These are phyloP conservation scores for Talaromyces sp. DNA, from an alignment of 2,329 filamentous ascomycete species.

Conservation along the genomic window DNA sequence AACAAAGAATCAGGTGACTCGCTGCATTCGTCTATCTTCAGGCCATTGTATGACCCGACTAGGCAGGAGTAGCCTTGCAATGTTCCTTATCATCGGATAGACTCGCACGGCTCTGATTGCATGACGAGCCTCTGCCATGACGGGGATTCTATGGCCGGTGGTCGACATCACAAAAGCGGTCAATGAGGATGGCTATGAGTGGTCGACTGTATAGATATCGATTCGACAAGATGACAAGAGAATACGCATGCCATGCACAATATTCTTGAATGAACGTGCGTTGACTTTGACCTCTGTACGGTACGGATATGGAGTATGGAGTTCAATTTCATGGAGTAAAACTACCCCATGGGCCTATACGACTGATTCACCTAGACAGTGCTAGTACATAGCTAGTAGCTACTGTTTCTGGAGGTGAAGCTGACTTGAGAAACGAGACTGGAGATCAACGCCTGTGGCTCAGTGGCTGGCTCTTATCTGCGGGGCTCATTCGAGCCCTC, in stretches of 20 bases:
- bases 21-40: not conserved
- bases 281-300: not conserved
- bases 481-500: not conserved
- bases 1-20: not conserved
- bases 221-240: not conserved
- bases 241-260: not conserved
- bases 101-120: not conserved
- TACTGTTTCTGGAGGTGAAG: not conserved
- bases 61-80: too few species aligned
- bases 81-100: too few species aligned
- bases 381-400: too few species aligned
- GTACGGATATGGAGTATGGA: not conserved
- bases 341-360: not conserved
- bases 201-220: not conserved
- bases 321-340: not conserved
- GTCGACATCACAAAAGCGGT: constrained; percentile 9
- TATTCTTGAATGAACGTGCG: not conserved
- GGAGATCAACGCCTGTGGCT: constrained; percentile 6
- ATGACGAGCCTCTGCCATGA: not conserved
- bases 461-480: constrained; percentile 10
- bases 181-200: not conserved
- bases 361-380: too few species aligned
- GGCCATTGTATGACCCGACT: not conserved
- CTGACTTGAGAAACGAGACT: not conserved
- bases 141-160: not conserved